phyloP scores from a whole-genome alignment of 306 rosid genomes.

The Styphnolobium japonicum region DNA sequence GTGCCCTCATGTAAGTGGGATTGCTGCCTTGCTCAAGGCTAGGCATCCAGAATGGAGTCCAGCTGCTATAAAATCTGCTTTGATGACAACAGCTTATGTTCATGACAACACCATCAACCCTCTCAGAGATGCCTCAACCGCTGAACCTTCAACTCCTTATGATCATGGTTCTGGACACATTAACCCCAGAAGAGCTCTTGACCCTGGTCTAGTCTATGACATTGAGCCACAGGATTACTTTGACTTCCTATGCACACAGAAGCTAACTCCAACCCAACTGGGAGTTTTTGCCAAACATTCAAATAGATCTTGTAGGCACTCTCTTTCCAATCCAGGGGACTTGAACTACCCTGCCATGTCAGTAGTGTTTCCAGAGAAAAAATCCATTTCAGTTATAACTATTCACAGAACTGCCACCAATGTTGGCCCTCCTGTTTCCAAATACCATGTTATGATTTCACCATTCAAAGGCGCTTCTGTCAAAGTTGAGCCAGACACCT shows the following conservation, averaged over 20 bases:
- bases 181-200: conserved; percentile 76
- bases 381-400: conserved; percentile 39
- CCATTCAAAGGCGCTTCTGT: conserved; percentile 72
- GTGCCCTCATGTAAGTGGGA: conserved; percentile 95
- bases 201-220: conserved; percentile 87
- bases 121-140: conserved; percentile 52
- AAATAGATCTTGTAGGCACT: conserved; percentile 56
- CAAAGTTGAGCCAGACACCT: conserved; percentile 60
- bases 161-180: conserved; percentile 97
- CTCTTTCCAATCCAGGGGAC: conserved; percentile 57
- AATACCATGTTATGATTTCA: conserved; percentile 61
- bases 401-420: conserved; percentile 74
- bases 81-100: conserved; percentile 96
- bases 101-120: conserved; percentile 75
- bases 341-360: conserved; percentile 90
- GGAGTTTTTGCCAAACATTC: conserved; percentile 61
- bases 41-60: conserved; percentile 93
- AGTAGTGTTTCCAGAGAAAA: conserved; percentile 60
- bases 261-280: conserved; percentile 49
- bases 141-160: conserved; percentile 50
- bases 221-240: conserved; percentile 81
- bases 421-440: conserved; percentile 70
- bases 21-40: conserved; percentile 78
- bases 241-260: conserved; percentile 82
- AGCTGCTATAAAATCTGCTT: conserved; percentile 82